phyloP scores from a whole-genome alignment of 2,329 filamentous ascomycete species.

The Penicillium sp. region DNA sequence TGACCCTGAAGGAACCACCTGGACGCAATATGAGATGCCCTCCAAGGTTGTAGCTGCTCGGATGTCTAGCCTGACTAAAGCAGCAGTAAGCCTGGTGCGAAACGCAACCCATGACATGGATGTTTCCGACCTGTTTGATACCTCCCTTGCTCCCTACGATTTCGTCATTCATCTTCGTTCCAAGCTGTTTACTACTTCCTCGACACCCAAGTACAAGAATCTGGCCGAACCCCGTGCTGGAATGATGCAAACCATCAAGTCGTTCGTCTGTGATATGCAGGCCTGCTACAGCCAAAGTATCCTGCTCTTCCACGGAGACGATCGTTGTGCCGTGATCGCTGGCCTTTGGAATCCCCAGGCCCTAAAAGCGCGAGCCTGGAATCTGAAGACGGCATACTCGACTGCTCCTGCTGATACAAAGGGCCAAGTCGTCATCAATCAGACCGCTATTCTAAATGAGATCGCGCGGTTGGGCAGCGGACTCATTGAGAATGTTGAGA shows the following conservation, averaged over 20 bases:
- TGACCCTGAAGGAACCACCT: slow-evolving; percentile 75
- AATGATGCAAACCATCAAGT: slow-evolving; percentile 59
- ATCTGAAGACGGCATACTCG: slow-evolving; percentile 41
- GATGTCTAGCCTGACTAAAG: slow-evolving; percentile 77
- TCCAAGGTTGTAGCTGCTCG: slow-evolving; percentile 80
- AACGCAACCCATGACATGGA: slow-evolving; percentile 55
- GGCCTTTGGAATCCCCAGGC: slow-evolving; percentile 64
- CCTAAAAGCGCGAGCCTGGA: slow-evolving; percentile 33
- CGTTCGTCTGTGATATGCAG: slow-evolving; percentile 67
- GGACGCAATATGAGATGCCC: slow-evolving; percentile 68
- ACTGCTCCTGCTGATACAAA: slow-evolving; percentile 28
- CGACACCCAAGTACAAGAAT: slow-evolving; percentile 69
- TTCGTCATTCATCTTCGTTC: slow-evolving; percentile 72
- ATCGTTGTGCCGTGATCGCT: slow-evolving; percentile 58
- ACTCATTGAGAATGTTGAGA: slow-evolving; percentile 67
- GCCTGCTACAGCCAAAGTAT: slow-evolving; percentile 66
- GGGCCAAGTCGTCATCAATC: slow-evolving; percentile 39
- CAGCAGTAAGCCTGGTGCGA: slow-evolving; percentile 65
- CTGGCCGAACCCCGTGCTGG: slow-evolving; percentile 57
- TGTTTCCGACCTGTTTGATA: slow-evolving; percentile 65
- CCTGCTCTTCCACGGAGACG: slow-evolving; percentile 73
- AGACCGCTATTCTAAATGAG: slow-evolving; percentile 43
- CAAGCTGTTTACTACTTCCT: slow-evolving; percentile 46
- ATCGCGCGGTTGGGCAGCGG: slow-evolving; percentile 55
- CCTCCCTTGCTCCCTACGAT: slow-evolving; percentile 75